Evolutionary conservation across 1,284 basidiomycete species (phyloP).

Genomic region (Erythrobasidium hasegawianum): DNA sequence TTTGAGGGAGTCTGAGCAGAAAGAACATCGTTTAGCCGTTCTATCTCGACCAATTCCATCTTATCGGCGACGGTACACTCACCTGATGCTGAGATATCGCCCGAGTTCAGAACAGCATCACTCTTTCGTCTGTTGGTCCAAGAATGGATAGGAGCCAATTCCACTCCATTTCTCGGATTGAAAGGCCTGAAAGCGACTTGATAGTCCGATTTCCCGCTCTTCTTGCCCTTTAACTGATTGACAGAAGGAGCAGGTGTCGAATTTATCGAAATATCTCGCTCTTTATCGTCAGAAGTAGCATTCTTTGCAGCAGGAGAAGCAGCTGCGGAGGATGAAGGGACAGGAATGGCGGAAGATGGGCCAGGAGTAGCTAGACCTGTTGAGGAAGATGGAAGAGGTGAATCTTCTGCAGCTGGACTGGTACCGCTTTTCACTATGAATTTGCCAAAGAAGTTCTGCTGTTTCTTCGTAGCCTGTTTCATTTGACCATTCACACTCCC

Average conservation of each 20-base stretch:
- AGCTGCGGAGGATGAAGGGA: too few species aligned
- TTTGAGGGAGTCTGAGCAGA: conserved; percentile 31
- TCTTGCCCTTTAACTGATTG: not conserved
- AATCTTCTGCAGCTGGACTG: conserved; percentile 13
- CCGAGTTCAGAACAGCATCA: conserved; percentile 43
- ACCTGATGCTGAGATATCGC: conserved; percentile 45
- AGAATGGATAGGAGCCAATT: conserved; percentile 66
- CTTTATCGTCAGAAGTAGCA: too few species aligned
- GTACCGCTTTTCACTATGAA: conserved; percentile 38
- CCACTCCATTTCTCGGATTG: conserved; percentile 64
- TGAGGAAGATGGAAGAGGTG: too few species aligned
- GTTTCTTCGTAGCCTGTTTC: conserved; percentile 38
- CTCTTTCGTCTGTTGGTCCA: conserved; percentile 61
- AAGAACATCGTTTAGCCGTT: too few species aligned
- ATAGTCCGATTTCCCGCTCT: conserved; percentile 57
- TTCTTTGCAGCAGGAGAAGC: too few species aligned
- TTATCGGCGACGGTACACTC: too few species aligned
- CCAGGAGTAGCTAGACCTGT: too few species aligned
- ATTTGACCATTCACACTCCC: too few species aligned
- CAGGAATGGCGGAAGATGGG: too few species aligned
- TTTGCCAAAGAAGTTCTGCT: conserved; percentile 37
- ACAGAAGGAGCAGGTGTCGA: not conserved
- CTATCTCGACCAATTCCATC: too few species aligned
- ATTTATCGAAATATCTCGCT: too few species aligned
- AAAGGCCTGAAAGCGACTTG: conserved; percentile 71